A percentile compares a stretch with the other conserved stretches of the same genome.
Conservation (phyloP, 2,329 filamentous ascomycete genomes). For the Phyllachora maydis region DNA sequence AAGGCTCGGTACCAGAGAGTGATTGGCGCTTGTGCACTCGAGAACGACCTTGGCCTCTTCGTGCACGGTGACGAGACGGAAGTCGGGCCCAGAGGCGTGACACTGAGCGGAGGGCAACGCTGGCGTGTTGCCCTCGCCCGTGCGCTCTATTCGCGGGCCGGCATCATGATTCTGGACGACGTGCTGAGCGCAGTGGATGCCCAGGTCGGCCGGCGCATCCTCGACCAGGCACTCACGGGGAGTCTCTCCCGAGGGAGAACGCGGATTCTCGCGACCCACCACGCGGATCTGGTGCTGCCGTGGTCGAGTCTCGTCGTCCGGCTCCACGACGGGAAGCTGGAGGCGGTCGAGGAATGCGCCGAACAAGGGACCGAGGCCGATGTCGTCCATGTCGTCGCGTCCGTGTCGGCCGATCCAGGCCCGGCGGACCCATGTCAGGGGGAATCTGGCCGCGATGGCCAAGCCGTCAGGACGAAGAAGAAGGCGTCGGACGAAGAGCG, state of each 20-base stretch:
- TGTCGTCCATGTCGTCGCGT: too few species aligned
- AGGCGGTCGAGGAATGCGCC: slow-evolving; percentile 6
- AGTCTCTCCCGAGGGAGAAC: slow-evolving; percentile 31
- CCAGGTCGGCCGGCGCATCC: slow-evolving; percentile 24
- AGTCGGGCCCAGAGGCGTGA: slow-evolving; percentile 19
- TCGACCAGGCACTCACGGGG: slow-evolving; percentile 25
- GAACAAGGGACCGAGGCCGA: too few species aligned
- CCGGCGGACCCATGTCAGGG: too few species aligned
- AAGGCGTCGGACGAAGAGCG: slow-evolving; percentile 8
- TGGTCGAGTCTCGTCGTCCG: slow-evolving; percentile 10
- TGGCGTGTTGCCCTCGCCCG: slow-evolving; percentile 22
- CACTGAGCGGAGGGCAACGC: slow-evolving; percentile 22
- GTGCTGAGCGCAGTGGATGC: slow-evolving; percentile 26
- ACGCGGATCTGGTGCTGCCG: slow-evolving; percentile 11
- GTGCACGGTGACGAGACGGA: slow-evolving; percentile 20
- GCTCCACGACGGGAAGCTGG: slow-evolving; percentile 9
- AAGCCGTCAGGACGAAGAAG: slow-evolving; percentile 3
- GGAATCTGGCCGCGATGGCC: background rate
- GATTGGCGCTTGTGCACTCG: slow-evolving; percentile 20
- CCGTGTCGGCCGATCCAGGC: too few species aligned
- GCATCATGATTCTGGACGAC: slow-evolving; percentile 24
- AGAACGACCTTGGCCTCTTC: slow-evolving; percentile 19
- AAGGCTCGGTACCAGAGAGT: slow-evolving; percentile 20
- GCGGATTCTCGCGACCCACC: slow-evolving; percentile 41
- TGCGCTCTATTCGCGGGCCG: slow-evolving; percentile 20